Evolutionary conservation across 192 early-diverging fungal genomes (phyloP).

Genomic region (Coemansia guatemalensis): DNA sequence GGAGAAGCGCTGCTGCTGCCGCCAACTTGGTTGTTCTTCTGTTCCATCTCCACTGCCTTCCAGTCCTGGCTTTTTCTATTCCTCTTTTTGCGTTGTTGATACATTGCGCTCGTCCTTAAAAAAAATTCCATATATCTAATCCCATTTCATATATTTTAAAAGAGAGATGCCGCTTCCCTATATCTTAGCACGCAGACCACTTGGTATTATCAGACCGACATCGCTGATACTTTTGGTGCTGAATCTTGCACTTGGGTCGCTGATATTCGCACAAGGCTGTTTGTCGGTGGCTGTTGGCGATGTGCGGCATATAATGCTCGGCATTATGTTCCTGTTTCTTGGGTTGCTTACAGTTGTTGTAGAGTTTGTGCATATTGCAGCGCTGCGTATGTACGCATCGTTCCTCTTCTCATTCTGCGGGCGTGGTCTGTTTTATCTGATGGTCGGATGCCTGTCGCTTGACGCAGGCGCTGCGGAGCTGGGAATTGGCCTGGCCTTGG

Average conservation of each 20-base stretch:
- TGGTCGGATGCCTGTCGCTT: constrained; percentile 30
- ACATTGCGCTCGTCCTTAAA: constrained; percentile 9
- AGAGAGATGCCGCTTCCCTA: constrained; percentile 39
- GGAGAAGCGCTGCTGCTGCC: not conserved
- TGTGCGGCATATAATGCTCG: constrained; percentile 45
- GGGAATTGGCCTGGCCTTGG: constrained; percentile 29
- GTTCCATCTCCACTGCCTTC: not conserved
- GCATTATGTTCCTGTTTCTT: constrained; percentile 29
- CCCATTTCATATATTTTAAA: not conserved
- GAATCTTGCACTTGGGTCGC: constrained; percentile 21
- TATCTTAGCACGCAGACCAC: constrained; percentile 33
- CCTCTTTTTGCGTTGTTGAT: not conserved
- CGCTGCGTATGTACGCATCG: constrained; percentile 41
- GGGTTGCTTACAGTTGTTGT: constrained; percentile 12
- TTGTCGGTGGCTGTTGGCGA: constrained; percentile 30
- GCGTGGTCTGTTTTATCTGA: constrained; percentile 40
- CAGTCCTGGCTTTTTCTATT: not conserved
- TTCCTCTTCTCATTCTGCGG: constrained; percentile 45
- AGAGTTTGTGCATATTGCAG: constrained; percentile 40
- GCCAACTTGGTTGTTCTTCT: not conserved
- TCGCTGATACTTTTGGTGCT: constrained; percentile 24
- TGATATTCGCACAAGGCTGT: constrained; percentile 39
- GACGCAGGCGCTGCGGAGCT: constrained; percentile 19
- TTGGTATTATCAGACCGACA: constrained; percentile 19
- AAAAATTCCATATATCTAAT: constrained; percentile 6